Evolutionary conservation across 2,329 filamentous ascomycete genomes (phyloP).

Genomic region (Aspergillus persii): DNA sequence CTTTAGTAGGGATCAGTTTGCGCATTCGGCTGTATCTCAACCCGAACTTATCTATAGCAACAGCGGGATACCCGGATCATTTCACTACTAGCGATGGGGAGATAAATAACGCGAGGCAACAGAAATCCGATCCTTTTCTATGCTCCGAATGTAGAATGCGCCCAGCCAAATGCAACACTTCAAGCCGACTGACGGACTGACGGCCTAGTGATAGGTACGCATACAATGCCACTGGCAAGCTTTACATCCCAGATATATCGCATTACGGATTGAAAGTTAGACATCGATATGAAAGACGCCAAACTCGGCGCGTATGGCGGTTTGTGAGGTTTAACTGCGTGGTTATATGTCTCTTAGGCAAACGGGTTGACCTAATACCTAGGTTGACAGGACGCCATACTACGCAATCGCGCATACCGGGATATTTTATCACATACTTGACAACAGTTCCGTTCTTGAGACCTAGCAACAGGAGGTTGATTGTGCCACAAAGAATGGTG

Average conservation of each 20-base stretch:
- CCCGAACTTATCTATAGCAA: neutral
- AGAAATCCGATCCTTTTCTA: too few species aligned
- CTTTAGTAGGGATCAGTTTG: constrained; percentile 8
- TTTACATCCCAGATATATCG: constrained; percentile 34
- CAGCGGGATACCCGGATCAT: constrained; percentile 22
- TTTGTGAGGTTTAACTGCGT: constrained; percentile 34
- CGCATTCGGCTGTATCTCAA: neutral
- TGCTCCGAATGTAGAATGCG: too few species aligned
- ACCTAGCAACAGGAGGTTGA: constrained; percentile 11
- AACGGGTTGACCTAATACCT: too few species aligned
- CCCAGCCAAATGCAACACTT: too few species aligned
- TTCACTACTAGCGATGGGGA: constrained; percentile 24
- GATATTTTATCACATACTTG: constrained; percentile 39
- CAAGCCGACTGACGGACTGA: too few species aligned
- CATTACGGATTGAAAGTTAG: constrained; percentile 27
- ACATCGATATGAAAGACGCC: constrained; percentile 31
- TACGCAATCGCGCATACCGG: constrained; percentile 33
- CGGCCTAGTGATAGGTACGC: constrained; percentile 31
- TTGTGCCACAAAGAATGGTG: neutral
- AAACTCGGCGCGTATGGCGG: constrained; percentile 27
- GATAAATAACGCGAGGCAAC: constrained; percentile 11
- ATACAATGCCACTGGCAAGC: constrained; percentile 45
- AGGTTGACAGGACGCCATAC: constrained; percentile 37
- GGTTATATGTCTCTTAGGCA: too few species aligned
- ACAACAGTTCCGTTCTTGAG: constrained; percentile 16